Evolutionary conservation across 352 stramenopile species (phyloP), one percentile per base, ranked within the genome.

Genomic region (Phytopythium chamaehyphon): DNA sequence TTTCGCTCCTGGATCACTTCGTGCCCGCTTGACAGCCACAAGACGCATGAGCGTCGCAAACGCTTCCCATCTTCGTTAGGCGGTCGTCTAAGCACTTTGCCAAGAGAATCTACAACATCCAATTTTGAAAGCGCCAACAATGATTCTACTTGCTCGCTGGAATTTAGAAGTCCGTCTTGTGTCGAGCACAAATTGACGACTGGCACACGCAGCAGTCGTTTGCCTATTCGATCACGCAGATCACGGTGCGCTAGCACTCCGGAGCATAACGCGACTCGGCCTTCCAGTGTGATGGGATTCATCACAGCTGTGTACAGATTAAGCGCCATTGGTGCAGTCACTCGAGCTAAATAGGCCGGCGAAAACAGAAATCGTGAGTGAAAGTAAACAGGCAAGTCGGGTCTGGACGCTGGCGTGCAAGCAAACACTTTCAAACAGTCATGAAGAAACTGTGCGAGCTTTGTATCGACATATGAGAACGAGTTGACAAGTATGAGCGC

Each of bases 231-330:
- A 8, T 61, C 40, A 43, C 86, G 69, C 1, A 90, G 63, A 58
- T 98, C 94, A 2, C 77, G 64, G 54, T 96, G 79, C 6, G 79
- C 63, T 12, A 98, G 73, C 8, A 88, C 85, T 4, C 94, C 93
- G 44, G 90, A 69, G 47, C 90, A 98, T 11, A 98, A 71, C 37
- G 87, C 77, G 22, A 96, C 80, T 33, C 94, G 76, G 3, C 94
- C 95, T 51, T 90, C 72, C 0, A 98, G 66, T 23, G 86, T 92
- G 53, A 98, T 98, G 36, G 90, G 88, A 61, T 98, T 98, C 46
- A 95, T 82, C 49, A 98, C 89, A 0, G 94, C 94, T 18, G 93
- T 98, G 66, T 98, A 98, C 28, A 98, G 64, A 69, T 98, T 98
- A 22, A 98, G 76, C 2, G 94, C 95, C 45, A 98, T 65, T n/a